Evolutionary conservation across 148 eudicot species (phyloP), one percentile per base, ranked within the genome.

Genomic region (Diospyros lotus): DNA sequence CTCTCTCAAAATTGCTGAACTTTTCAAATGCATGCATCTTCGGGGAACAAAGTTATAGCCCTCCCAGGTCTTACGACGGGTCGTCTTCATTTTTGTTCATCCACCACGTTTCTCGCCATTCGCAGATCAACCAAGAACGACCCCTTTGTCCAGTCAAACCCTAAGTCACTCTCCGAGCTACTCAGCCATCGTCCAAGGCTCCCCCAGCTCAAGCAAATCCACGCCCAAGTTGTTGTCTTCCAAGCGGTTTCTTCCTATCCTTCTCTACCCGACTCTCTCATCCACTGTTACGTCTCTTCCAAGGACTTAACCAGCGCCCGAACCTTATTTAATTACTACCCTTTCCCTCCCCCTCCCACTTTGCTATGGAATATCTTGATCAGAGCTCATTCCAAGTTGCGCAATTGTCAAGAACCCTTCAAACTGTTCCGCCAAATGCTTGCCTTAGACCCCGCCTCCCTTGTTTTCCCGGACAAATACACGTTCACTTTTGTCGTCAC

Each of bases 321-420:
- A 61, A 60, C 63, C 41, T 69, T 93, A 60, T 89, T 93, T 55
- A 64, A 78, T 44, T 28, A 67, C 55, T 86, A 87, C 65, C 88
- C 96, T 66, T 73, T 62, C 72, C 80, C 74, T 71, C 56, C 83
- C 1, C 83, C 87, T 2, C 82, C 96, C 46, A 79, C 84, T 70
- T 65, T 87, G 28, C 5, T 93, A 80, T 93, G 93, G 90, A 93
- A 93, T 73, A 65, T 86, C 52, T 68, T 90, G 72, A 87, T 90
- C 58, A 86, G 88, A 75, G 88, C 86, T 41, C 80, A 89, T 62
- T 89, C 93, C 69, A 93, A 89, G 63, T 73, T 83, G n/a, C 79
- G 46, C 66, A 68, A 78, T 84, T 86, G 81, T 59, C 59, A 61
- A 40, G 76, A 84, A 72, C 73, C 93, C 64, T 68, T 93, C 65